These are phyloP conservation scores for Nelumbo lutea DNA, from an alignment of 164 flowering plant species.

Conservation along the genomic window DNA sequence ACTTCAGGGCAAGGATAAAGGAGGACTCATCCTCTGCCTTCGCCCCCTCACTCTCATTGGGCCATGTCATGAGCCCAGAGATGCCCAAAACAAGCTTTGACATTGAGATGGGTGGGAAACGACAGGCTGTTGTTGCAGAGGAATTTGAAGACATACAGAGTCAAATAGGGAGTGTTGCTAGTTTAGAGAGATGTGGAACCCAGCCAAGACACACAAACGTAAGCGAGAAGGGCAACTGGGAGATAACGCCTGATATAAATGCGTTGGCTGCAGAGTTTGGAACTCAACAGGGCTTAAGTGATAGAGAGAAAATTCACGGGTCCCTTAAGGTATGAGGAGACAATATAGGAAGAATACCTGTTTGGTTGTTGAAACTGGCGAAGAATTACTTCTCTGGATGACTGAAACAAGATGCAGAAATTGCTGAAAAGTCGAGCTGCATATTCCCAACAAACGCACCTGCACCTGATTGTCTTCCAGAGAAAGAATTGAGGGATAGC, in stretches of 20 bases:
- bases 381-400: too few species aligned
- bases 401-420: too few species aligned
- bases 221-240: slow-evolving; percentile 43
- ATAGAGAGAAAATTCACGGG: slow-evolving; percentile 24
- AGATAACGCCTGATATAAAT: slow-evolving; percentile 39
- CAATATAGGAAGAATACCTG: too few species aligned
- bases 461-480: too few species aligned
- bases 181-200: slow-evolving; percentile 39
- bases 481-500: too few species aligned
- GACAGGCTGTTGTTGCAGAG: slow-evolving; percentile 51
- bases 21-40: slow-evolving; percentile 20
- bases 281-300: slow-evolving; percentile 15
- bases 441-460: too few species aligned
- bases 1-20: slow-evolving; percentile 47
- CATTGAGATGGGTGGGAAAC: slow-evolving; percentile 46
- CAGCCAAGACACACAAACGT: slow-evolving; percentile 27
- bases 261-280: slow-evolving; percentile 31
- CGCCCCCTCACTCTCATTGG: slow-evolving; percentile 17
- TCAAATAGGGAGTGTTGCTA: slow-evolving; percentile 37
- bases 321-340: too few species aligned
- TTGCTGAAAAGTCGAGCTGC: too few species aligned
- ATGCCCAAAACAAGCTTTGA: slow-evolving; percentile 46
- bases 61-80: slow-evolving; percentile 38
- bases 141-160: slow-evolving; percentile 55
- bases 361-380: too few species aligned